These are phyloP conservation scores for Psilocybe cyanescens DNA, from an alignment of 768 basidiomycete species.

Conservation along the genomic window DNA sequence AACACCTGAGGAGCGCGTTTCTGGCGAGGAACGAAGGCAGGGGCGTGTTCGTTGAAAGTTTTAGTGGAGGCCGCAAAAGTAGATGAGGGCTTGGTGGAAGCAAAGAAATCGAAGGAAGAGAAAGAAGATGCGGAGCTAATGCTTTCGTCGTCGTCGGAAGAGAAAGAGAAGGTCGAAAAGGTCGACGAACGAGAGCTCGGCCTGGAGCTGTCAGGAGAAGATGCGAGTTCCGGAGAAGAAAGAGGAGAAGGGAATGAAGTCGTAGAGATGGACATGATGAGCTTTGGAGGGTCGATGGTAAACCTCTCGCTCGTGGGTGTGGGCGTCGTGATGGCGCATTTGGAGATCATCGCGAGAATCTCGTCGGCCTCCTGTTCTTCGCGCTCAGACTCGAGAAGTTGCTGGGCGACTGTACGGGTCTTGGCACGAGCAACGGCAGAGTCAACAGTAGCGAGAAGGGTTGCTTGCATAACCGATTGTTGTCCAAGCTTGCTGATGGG, in stretches of 20 bases:
- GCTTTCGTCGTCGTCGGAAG: slow-evolving; percentile 32
- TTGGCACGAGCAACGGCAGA: slow-evolving; percentile 24
- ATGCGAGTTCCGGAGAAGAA: slow-evolving; percentile 22
- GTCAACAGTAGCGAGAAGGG: slow-evolving; percentile 22
- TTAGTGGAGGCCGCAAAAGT: slow-evolving; percentile 6
- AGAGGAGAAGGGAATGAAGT: slow-evolving; percentile 24
- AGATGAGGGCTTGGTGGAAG: slow-evolving; percentile 17
- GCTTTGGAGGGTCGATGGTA: slow-evolving; percentile 11
- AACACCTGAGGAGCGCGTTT: slow-evolving; percentile 17
- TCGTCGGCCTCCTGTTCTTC: slow-evolving; percentile 36
- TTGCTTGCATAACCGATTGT: slow-evolving; percentile 18
- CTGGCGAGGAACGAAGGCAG: slow-evolving; percentile 19
- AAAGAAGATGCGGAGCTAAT: slow-evolving; percentile 36
- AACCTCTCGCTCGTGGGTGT: slow-evolving; percentile 37
- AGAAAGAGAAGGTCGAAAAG: slow-evolving; percentile 33
- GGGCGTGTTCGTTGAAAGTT: slow-evolving; percentile 8
- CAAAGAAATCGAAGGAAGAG: slow-evolving; percentile 26
- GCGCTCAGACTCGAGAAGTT: slow-evolving; percentile 33
- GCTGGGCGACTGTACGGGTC: slow-evolving; percentile 36
- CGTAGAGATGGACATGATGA: slow-evolving; percentile 5
- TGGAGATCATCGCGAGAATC: slow-evolving; percentile 40
- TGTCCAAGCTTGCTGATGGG: slow-evolving; percentile 34
- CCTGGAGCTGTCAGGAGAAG: slow-evolving; percentile 35
- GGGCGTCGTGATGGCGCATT: slow-evolving; percentile 33
- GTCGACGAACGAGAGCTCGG: slow-evolving; percentile 45